Conservation (phyloP, 768 basidiomycete species). For the Xanthoconium stramineum region DNA sequence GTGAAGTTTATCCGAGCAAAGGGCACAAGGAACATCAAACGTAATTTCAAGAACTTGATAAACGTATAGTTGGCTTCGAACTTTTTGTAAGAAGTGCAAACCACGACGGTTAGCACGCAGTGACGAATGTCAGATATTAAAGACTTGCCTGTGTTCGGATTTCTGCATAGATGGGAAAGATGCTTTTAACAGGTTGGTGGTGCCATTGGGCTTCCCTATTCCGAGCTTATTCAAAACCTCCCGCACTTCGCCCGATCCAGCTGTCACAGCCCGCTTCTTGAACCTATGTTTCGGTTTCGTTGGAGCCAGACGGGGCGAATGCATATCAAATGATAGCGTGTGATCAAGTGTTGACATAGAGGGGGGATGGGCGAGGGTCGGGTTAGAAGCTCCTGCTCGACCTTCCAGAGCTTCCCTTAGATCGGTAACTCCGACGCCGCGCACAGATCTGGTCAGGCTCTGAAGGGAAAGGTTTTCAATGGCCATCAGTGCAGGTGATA, state of each 20-base stretch:
- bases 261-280: constrained; percentile 47
- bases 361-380: constrained; percentile 61
- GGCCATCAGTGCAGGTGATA: constrained; percentile 85
- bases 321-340: constrained; percentile 45
- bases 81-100: constrained; percentile 10
- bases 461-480: constrained; percentile 88
- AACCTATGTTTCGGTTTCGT: constrained; percentile 55
- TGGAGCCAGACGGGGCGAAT: constrained; percentile 40
- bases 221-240: constrained; percentile 83
- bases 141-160: constrained; percentile 39
- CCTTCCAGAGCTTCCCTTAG: constrained; percentile 88
- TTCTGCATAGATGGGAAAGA: constrained; percentile 62
- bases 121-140: background rate
- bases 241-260: constrained; percentile 67
- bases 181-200: constrained; percentile 61
- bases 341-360: constrained; percentile 80
- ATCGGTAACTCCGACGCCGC: constrained; percentile 84
- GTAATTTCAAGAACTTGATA: constrained; percentile 14
- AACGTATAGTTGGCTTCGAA: constrained; percentile 12
- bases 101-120: constrained; percentile 4
- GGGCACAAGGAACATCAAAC: constrained; percentile 6
- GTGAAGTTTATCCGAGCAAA: constrained; percentile 3
- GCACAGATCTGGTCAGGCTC: constrained; percentile 73
- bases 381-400: constrained; percentile 77
- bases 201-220: constrained; percentile 66